phyloP scores from a whole-genome alignment of 257 asterid species.

The Anisodus acutangulus region DNA sequence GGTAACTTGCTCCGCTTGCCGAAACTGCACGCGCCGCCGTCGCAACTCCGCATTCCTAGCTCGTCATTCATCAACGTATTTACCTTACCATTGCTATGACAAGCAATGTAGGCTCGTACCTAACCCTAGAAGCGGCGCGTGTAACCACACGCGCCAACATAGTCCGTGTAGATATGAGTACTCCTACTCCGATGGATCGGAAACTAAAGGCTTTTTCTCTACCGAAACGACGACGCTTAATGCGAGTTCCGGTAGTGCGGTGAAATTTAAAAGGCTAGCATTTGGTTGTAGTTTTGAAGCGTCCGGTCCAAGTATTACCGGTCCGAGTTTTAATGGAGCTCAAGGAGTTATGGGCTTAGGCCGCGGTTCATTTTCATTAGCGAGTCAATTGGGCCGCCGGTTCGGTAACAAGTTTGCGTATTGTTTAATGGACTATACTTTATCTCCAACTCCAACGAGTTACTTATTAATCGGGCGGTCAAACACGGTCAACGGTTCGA shows the following conservation, averaged over 20 bases:
- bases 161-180: conserved; percentile 75
- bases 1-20: conserved; percentile 85
- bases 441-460: conserved; percentile 76
- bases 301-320: conserved; percentile 72
- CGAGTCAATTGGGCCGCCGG: conserved; percentile 66
- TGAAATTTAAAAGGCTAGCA: conserved; percentile 42
- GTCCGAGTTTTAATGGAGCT: conserved; percentile 66
- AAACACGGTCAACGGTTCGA: conserved; percentile 34
- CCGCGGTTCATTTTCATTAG: conserved; percentile 70
- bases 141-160: conserved; percentile 77
- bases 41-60: conserved; percentile 62
- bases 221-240: conserved; percentile 69
- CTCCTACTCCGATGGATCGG: conserved; percentile 74
- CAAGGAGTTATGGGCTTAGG: conserved; percentile 87
- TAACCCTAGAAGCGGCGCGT: conserved; percentile 46
- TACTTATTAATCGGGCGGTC: conserved; percentile 64
- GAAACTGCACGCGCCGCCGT: conserved; percentile 51
- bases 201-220: conserved; percentile 71
- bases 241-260: conserved; percentile 48
- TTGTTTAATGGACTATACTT: conserved; percentile 75
- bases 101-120: conserved; percentile 62
- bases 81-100: conserved; percentile 70
- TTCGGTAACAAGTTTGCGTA: conserved; percentile 76
- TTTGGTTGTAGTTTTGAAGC: conserved; percentile 77
- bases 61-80: conserved; percentile 69